A percentile compares a stretch with the other conserved stretches of the same genome.
Evolutionary conservation across 345 rosid genomes (phyloP).

Genomic region (Populus tremula): DNA sequence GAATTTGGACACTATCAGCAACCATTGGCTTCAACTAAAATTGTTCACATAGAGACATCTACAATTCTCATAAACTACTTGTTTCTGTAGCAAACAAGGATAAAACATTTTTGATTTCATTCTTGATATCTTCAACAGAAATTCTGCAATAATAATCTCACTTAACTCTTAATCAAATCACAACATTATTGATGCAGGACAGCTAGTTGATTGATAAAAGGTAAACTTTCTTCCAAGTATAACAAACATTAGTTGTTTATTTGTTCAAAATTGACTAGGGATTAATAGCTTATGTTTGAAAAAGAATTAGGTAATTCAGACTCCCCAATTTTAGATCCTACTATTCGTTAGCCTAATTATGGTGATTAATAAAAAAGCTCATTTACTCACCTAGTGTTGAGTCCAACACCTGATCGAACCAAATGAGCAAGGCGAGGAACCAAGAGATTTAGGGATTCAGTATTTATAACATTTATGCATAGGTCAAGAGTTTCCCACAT

Average conservation of each 20-base stretch:
- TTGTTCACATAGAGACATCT: background rate
- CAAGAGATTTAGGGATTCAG: slow-evolving; percentile 65
- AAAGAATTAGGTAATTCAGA: background rate
- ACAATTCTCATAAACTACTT: background rate
- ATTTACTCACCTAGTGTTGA: slow-evolving; percentile 78
- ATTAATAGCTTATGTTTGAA: background rate
- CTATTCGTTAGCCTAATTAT: background rate
- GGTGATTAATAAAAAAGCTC: background rate
- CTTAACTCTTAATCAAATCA: no score
- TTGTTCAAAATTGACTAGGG: no score
- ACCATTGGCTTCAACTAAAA: background rate
- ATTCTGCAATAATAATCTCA: no score
- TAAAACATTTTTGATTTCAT: no score
- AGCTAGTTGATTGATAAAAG: no score
- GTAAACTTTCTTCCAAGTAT: no score
- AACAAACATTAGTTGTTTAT: no score
- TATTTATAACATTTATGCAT: slow-evolving; percentile 75
- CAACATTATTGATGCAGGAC: no score
- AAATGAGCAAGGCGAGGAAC: slow-evolving; percentile 80
- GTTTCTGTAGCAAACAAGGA: no score
- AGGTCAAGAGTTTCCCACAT: slow-evolving; percentile 99
- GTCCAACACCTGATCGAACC: slow-evolving; percentile 92
- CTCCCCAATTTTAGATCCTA: no score
- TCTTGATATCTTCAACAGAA: no score
- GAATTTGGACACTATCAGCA: background rate